Base-by-base conservation (phyloP, 148 eudicot genomes). In the Cornus florida region DNA sequence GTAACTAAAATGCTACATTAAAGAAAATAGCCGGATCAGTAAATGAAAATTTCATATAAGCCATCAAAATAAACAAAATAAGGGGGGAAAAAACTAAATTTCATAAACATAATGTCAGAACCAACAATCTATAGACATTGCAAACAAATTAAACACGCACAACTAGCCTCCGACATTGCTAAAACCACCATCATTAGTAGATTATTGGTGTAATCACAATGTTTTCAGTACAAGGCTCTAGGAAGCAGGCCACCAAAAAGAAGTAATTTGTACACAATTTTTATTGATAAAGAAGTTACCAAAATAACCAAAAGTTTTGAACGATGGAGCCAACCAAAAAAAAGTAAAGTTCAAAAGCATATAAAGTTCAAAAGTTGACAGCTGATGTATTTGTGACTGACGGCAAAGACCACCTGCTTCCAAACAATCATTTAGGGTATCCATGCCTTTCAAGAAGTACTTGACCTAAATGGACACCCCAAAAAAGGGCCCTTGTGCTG, bases 1-100 rank as follows among this genome's bases (percentile, higher is more conserved):
- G 39, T 83, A 71, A 71, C 85, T 88, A 71, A 92, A 95, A 84
- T 95, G 92, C 98, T 95, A 83, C 70, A 67, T 5, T n/a, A 43
- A 72, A 76, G 8, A 10, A 69, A 46, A 72, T 56, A 22, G 31
- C 32, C 9, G 13, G 38, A 66, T 76, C 69, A 77, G 70, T 17
- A 71, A 76, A 23, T 33, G 16, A 17, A 28, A 67, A 66, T 35
- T 56, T 22, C 62, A 62, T 39, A 10, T 33, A 38, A 31, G 32
- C 3, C 9, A 35, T 5, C 6, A 0, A 68, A 73, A 22, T 14
- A 3, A n/a, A 38, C 1, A 24, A 53, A 35, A 56, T 50, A 39
- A 57, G 65, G 22, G 70, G 72, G 6, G 31, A 43, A 59, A 75
- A 13, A n/a, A n/a, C n/a, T n/a, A n/a, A n/a, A n/a, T n/a, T n/a